Percentiles rank a stretch among this genome's conserved stretches.
Conservation (phyloP, 345 rosid genomes). For the Stellera chamaejasme region DNA sequence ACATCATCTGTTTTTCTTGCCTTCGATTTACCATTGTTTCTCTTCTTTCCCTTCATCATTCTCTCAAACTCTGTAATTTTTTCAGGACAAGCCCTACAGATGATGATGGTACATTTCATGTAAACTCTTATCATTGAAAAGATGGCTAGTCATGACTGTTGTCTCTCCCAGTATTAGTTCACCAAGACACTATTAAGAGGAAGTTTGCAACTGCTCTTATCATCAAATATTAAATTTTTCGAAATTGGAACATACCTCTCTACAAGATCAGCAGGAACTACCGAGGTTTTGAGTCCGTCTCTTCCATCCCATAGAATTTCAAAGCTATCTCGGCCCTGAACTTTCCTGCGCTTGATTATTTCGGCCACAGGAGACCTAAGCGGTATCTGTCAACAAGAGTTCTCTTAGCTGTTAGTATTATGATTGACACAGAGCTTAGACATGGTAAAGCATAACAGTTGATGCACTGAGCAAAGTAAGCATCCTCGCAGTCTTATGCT, state of each 20-base stretch:
- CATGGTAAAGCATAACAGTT: neutral
- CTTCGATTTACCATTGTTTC: conserved; percentile 27
- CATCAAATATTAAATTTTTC: neutral
- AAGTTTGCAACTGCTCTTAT: neutral
- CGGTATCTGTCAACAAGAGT: conserved; percentile 40
- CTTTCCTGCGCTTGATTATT: conserved; percentile 61
- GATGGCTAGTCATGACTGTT: too few relatives aligned
- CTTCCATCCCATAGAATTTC: conserved; percentile 71
- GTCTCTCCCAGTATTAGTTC: too few relatives aligned
- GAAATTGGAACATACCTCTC: conserved; percentile 38
- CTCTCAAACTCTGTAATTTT: conserved; percentile 58
- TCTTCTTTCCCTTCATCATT: conserved; percentile 42
- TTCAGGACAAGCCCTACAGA: conserved; percentile 81
- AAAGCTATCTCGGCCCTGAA: conserved; percentile 62
- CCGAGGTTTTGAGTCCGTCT: conserved; percentile 53
- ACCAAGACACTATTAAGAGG: too few relatives aligned
- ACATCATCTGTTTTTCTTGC: conserved; percentile 31
- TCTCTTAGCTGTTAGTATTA: neutral
- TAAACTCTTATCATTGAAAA: too few relatives aligned
- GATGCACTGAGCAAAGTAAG: neutral
- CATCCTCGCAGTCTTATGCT: too few relatives aligned
- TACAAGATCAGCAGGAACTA: conserved; percentile 73
- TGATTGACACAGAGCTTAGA: neutral
- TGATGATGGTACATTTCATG: neutral
- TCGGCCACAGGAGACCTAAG: conserved; percentile 67